Conservation (phyloP, 768 basidiomycete genomes). For the Rhodotorula kratochvilovae region DNA sequence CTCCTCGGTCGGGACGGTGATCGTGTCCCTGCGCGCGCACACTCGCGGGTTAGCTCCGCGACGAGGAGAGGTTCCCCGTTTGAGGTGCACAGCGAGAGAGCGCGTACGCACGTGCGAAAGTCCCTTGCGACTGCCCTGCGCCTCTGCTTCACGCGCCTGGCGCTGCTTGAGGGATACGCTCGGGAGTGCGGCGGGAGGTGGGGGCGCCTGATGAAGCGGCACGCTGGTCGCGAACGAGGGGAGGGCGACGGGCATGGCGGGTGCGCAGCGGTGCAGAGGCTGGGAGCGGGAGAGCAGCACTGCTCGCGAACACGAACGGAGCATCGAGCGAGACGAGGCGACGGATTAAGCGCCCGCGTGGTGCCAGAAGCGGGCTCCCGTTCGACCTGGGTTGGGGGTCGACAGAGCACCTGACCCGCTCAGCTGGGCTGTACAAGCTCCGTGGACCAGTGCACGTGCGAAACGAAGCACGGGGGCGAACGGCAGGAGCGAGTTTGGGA, state of each 20-base stretch:
- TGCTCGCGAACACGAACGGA: too few species aligned
- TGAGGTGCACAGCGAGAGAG: neutral
- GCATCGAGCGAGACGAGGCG: too few species aligned
- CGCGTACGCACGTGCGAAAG: conserved; percentile 21
- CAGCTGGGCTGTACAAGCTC: too few species aligned
- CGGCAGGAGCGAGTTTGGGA: too few species aligned
- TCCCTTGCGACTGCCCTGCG: conserved; percentile 10
- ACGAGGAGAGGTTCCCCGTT: too few species aligned
- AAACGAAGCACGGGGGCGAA: too few species aligned
- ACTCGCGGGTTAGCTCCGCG: too few species aligned
- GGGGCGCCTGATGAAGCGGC: neutral
- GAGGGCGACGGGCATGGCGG: neutral
- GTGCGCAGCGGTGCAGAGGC: too few species aligned
- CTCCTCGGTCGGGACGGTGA: conserved; percentile 40
- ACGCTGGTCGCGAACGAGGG: neutral
- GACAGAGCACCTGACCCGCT: neutral
- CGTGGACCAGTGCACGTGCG: too few species aligned
- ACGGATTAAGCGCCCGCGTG: too few species aligned
- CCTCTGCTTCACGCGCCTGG: neutral
- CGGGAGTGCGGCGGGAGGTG: neutral
- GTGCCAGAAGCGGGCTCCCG: too few species aligned
- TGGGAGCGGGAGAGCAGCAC: too few species aligned
- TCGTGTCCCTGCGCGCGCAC: conserved; percentile 35
- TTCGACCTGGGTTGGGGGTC: neutral
- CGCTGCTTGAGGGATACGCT: neutral